A percentile compares a stretch with the other conserved stretches of the same genome.
Evolutionary conservation across 1,284 basidiomycete genomes (phyloP).

Genomic region (Lignosus rhinocerotis): DNA sequence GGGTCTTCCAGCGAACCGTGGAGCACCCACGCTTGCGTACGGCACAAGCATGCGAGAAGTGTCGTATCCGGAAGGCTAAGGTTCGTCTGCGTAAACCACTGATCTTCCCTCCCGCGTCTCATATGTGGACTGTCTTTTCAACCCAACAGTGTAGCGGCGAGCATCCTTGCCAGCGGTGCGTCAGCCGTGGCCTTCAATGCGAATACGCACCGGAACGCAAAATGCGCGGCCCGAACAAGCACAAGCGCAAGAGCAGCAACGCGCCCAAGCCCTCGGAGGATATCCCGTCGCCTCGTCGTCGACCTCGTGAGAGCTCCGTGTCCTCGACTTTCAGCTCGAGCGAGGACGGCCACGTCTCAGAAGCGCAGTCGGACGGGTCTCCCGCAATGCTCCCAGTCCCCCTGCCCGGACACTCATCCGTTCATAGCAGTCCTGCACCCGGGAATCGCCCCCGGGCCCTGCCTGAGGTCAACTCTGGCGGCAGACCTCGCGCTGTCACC

Average conservation of each 20-base stretch:
- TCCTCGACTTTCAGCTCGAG: slow-evolving; percentile 21
- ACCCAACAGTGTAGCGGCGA: slow-evolving; percentile 42
- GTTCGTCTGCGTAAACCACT: slow-evolving; percentile 24
- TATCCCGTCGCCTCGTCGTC: background rate
- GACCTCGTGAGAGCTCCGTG: slow-evolving; percentile 10
- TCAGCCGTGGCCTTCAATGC: slow-evolving; percentile 37
- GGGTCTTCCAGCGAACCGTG: slow-evolving; percentile 58
- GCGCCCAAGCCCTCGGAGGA: slow-evolving; percentile 1
- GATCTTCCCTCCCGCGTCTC: background rate
- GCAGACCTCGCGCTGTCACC: background rate
- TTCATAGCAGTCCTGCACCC: slow-evolving; percentile 7
- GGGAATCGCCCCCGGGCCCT: background rate
- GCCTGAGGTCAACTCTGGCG: background rate
- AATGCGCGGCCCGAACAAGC: slow-evolving; percentile 62
- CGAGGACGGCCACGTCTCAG: slow-evolving; percentile 13
- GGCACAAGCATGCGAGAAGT: slow-evolving; percentile 45
- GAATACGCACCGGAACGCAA: slow-evolving; percentile 58
- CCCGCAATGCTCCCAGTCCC: background rate
- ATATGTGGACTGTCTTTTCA: background rate
- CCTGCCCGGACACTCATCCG: slow-evolving; percentile 2
- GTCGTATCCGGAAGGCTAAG: slow-evolving; percentile 45
- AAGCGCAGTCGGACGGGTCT: background rate
- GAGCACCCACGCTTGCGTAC: slow-evolving; percentile 57
- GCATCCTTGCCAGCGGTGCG: slow-evolving; percentile 40
- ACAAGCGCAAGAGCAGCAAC: slow-evolving; percentile 28